Conservation (phyloP, 345 rosid species). For the Barbarea vulgaris region DNA sequence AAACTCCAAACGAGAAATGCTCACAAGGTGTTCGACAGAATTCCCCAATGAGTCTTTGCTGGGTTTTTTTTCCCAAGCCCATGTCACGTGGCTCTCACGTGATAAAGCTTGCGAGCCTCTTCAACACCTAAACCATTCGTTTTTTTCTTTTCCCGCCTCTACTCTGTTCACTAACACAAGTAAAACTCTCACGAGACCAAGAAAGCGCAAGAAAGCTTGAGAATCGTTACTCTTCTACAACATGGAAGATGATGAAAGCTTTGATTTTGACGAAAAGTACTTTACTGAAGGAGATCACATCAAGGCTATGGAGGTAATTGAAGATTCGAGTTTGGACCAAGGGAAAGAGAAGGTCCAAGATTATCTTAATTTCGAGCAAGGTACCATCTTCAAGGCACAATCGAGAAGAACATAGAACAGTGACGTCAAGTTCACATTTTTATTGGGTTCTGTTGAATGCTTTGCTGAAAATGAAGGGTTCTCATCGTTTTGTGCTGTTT, state of each 20-base stretch:
- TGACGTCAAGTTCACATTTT: background rate
- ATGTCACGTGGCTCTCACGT: background rate
- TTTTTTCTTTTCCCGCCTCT: background rate
- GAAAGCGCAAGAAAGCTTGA: background rate
- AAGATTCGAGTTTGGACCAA: background rate
- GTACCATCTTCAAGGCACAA: background rate
- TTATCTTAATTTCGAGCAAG: background rate
- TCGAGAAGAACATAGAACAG: background rate
- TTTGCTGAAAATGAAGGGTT: background rate
- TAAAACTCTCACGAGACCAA: background rate
- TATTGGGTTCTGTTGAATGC: background rate
- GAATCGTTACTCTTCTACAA: background rate
- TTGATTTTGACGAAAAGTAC: background rate
- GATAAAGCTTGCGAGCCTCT: background rate
- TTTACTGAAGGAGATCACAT: background rate
- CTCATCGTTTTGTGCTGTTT: background rate
- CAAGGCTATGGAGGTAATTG: constrained; percentile 1
- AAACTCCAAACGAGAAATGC: background rate
- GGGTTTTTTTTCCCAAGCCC: background rate
- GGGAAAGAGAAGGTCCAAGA: background rate
- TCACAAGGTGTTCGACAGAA: background rate
- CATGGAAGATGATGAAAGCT: background rate
- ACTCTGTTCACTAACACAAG: background rate
- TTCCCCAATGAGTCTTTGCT: background rate
- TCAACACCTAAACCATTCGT: background rate